A percentile compares a stretch with the other conserved stretches of the same genome.
Evolutionary conservation across 305 asterid species (phyloP).

Genomic region (Fraxinus dipetala): DNA sequence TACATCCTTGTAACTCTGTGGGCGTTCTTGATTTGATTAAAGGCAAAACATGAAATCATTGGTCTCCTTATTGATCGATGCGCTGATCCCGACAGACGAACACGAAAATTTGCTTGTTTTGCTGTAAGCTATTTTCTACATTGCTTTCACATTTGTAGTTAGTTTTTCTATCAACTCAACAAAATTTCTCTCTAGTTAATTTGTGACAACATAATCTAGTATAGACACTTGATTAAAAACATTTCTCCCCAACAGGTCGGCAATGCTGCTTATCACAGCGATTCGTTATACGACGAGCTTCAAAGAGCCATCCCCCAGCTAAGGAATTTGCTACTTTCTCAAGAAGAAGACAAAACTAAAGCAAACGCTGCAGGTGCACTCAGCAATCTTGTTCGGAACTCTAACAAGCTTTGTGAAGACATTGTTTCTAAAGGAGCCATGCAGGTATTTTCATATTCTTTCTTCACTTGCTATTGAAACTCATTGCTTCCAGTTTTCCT

Average conservation of each 20-base stretch:
- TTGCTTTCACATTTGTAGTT: background rate
- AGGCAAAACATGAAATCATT: conserved; percentile 77
- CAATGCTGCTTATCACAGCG: conserved; percentile 97
- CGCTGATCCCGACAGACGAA: conserved; percentile 85
- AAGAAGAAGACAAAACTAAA: conserved; percentile 96
- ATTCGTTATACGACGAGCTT: conserved; percentile 81
- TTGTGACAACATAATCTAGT: background rate
- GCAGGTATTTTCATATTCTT: conserved; percentile 54
- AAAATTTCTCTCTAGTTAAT: conserved; percentile 12
- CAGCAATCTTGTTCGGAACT: conserved; percentile 94
- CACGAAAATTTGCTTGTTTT: conserved; percentile 96
- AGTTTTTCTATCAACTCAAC: background rate
- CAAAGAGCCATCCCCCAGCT: conserved; percentile 89
- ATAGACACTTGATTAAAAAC: conserved; percentile 26
- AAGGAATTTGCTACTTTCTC: conserved; percentile 62
- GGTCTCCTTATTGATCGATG: conserved; percentile 77
- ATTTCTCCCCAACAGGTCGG: conserved; percentile 62
- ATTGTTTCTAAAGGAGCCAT: conserved; percentile 91
- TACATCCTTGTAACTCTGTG: background rate
- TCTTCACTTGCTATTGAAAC: background rate
- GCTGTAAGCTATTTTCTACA: conserved; percentile 56
- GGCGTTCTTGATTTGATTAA: conserved; percentile 16
- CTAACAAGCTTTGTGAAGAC: conserved; percentile 91
- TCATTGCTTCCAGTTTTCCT: background rate
- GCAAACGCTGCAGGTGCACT: conserved; percentile 99